These are phyloP conservation scores for Apostasia shenzhenica DNA, from an alignment of 106 monocot species.

Conservation along the genomic window DNA sequence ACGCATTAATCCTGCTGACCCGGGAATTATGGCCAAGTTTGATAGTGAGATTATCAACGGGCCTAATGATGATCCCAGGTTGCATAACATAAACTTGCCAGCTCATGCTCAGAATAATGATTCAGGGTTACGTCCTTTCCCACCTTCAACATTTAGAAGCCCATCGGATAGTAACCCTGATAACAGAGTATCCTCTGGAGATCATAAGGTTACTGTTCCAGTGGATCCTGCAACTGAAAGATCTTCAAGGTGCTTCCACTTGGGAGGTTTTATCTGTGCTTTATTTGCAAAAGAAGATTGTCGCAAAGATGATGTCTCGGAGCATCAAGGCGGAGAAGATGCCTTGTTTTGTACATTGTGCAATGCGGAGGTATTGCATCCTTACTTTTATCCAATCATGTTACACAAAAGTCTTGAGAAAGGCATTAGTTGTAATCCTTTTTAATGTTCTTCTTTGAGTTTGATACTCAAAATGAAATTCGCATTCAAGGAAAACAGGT, in stretches of 20 bases:
- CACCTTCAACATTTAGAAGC: conserved; percentile 54
- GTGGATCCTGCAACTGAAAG: conserved; percentile 23
- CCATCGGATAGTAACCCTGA: conserved; percentile 42
- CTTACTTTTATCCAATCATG: background rate
- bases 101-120: conserved; percentile 18
- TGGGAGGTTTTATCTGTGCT: conserved; percentile 62
- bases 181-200: conserved; percentile 36
- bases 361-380: conserved; percentile 83
- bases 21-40: conserved; percentile 89
- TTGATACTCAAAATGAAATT: background rate
- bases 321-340: conserved; percentile 66
- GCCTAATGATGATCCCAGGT: conserved; percentile 27
- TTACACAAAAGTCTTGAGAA: background rate
- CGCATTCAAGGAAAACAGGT: background rate
- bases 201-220: conserved; percentile 18
- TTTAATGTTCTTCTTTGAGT: background rate
- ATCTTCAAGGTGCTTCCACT: conserved; percentile 22
- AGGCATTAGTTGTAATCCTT: background rate
- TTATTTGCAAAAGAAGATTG: conserved; percentile 89
- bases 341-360: conserved; percentile 95
- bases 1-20: conserved; percentile 95
- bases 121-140: conserved; percentile 33
- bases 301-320: conserved; percentile 50
- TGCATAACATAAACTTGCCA: conserved; percentile 31
- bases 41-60: conserved; percentile 29